A percentile compares a stretch with the other conserved stretches of the same genome.
These are phyloP conservation scores for Aspergillus sp. DNA, from an alignment of 2,329 filamentous ascomycete genomes.

Conservation along the genomic window DNA sequence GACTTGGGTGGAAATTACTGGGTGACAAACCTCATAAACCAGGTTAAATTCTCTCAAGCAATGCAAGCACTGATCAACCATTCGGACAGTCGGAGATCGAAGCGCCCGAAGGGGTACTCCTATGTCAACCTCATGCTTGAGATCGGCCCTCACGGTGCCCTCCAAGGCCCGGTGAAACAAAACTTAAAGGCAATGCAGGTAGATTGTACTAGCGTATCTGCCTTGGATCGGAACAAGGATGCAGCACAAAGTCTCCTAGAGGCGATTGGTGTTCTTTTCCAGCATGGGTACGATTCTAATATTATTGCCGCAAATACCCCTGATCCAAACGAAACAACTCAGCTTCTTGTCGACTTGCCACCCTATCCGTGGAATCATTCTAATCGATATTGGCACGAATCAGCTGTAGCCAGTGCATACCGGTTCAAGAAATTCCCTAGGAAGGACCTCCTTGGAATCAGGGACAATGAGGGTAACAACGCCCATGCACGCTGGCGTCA, in stretches of 20 bases:
- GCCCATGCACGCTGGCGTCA: neutral
- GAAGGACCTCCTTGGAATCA: neutral
- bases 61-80: neutral
- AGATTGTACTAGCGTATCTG: neutral
- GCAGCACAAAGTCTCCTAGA: neutral
- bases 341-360: neutral
- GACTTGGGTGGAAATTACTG: neutral
- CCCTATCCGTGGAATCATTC: neutral
- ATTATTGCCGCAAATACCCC: neutral
- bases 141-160: neutral
- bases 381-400: neutral
- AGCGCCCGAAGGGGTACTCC: neutral
- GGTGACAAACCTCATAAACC: neutral
- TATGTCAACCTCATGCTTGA: neutral
- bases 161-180: neutral
- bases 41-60: neutral
- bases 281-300: neutral
- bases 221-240: neutral
- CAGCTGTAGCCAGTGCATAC: neutral
- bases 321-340: neutral
- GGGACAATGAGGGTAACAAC: neutral
- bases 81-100: neutral
- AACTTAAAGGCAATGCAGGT: neutral
- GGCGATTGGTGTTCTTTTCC: neutral
- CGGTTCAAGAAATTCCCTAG: neutral